Conservation (phyloP, 2,329 filamentous ascomycete genomes). For the Diplodia scrobiculata region DNA sequence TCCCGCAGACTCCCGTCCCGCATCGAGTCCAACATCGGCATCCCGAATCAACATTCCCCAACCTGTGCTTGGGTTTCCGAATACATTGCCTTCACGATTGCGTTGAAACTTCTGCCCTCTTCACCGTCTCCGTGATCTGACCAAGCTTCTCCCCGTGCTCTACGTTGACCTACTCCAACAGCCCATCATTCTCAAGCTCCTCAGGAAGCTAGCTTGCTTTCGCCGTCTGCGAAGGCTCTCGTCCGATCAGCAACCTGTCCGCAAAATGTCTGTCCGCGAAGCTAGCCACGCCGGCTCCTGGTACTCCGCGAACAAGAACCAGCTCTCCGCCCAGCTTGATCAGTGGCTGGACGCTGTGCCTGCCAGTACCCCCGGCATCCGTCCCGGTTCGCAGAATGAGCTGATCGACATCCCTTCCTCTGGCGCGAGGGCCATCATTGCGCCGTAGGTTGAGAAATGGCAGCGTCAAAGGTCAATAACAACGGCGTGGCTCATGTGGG, state of each 20-base stretch:
- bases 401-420: constrained; percentile 63
- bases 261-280: constrained; percentile 49
- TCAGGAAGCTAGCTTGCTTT: constrained; percentile 18
- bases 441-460: constrained; percentile 67
- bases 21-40: constrained; percentile 2
- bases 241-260: background rate
- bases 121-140: background rate
- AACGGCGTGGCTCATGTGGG: constrained; percentile 29
- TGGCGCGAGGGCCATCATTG: constrained; percentile 82
- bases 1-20: background rate
- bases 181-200: constrained; percentile 12
- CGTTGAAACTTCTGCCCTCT: background rate
- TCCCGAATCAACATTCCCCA: background rate
- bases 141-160: constrained; percentile 2
- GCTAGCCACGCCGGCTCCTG: constrained; percentile 83
- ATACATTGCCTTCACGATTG: constrained; percentile 7
- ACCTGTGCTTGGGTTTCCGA: background rate
- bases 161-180: constrained; percentile 1
- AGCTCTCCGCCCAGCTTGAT: constrained; percentile 71
- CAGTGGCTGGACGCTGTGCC: constrained; percentile 74
- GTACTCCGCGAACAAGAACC: constrained; percentile 67
- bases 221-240: background rate
- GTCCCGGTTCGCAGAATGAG: constrained; percentile 47
- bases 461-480: constrained; percentile 2
- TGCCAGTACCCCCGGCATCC: constrained; percentile 62